phyloP scores from a whole-genome alignment of 768 basidiomycete species.

The Auricularia heimuer region DNA sequence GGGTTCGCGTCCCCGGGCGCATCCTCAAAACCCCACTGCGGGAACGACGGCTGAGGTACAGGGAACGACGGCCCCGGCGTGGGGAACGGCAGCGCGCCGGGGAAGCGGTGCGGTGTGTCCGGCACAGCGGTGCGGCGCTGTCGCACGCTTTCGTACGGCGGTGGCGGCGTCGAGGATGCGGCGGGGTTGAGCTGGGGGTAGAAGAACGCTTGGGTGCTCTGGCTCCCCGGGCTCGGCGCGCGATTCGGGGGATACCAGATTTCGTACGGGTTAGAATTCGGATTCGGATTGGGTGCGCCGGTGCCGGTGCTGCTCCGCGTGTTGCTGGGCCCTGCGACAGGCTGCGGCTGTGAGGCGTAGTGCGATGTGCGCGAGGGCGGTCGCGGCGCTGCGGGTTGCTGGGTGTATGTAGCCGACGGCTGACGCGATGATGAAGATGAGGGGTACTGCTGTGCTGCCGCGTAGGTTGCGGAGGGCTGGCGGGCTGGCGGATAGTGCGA shows the following conservation, averaged over 20 bases:
- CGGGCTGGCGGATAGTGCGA: neutral
- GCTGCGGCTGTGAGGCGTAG: neutral
- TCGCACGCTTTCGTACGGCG: neutral
- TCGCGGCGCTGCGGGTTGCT: slow-evolving; percentile 39
- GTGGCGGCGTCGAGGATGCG: neutral
- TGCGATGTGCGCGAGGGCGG: slow-evolving; percentile 35
- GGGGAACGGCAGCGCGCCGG: neutral
- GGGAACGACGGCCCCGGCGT: neutral
- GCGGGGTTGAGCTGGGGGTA: neutral
- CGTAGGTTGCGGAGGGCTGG: neutral
- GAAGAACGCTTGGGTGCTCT: neutral
- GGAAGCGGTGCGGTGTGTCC: neutral
- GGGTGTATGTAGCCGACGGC: neutral
- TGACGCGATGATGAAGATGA: neutral
- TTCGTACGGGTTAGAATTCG: neutral
- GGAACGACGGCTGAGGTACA: neutral
- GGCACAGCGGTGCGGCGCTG: neutral
- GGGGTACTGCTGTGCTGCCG: neutral
- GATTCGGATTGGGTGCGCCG: no score
- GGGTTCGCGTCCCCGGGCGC: no score
- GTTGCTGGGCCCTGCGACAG: neutral
- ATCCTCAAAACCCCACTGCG: no score
- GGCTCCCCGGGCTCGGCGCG: neutral
- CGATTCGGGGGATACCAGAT: neutral
- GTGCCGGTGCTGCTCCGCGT: neutral